A percentile compares a stretch with the other conserved stretches of the same genome.
phyloP scores from a whole-genome alignment of 2,329 filamentous ascomycete species.

The Exophiala calicioides region DNA sequence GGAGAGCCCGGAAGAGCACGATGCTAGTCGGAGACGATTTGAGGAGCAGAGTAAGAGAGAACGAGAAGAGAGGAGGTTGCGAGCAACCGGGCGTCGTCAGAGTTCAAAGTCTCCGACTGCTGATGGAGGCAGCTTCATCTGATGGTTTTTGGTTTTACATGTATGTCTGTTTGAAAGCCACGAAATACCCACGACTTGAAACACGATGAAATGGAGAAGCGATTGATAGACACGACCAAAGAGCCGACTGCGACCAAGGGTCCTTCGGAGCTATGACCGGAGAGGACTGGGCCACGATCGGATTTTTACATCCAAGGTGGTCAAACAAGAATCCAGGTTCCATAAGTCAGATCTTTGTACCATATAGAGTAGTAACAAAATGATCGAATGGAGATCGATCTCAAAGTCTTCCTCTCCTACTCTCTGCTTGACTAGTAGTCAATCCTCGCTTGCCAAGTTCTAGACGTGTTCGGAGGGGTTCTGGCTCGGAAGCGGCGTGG shows the following conservation, averaged over 20 bases:
- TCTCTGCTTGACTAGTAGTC: too few relatives aligned
- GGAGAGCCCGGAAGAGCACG: constrained; percentile 15
- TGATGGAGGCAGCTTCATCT: constrained; percentile 8
- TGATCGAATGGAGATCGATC: too few relatives aligned
- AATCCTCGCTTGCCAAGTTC: too few relatives aligned
- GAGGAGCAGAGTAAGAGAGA: constrained; percentile 30
- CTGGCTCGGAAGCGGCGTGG: too few relatives aligned
- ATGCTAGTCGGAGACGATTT: constrained; percentile 22
- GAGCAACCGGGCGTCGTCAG: constrained; percentile 23
- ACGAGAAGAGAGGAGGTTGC: constrained; percentile 26
- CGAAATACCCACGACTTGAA: constrained; percentile 11
- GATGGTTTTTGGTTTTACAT: constrained; percentile 8
- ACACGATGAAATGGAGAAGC: not conserved
- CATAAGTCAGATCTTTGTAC: too few relatives aligned
- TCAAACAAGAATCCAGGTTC: too few relatives aligned
- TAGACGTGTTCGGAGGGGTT: too few relatives aligned
- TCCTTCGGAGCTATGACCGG: not conserved
- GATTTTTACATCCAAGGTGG: too few relatives aligned
- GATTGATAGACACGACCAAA: not conserved
- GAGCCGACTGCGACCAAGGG: constrained; percentile 1
- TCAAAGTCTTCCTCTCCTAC: too few relatives aligned
- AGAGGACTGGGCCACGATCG: too few relatives aligned
- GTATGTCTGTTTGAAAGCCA: constrained; percentile 10
- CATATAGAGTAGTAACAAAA: too few relatives aligned
- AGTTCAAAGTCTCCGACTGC: constrained; percentile 21